phyloP scores from a whole-genome alignment of 2,329 filamentous ascomycete species.

The Ascochyta clinopodiicola region DNA sequence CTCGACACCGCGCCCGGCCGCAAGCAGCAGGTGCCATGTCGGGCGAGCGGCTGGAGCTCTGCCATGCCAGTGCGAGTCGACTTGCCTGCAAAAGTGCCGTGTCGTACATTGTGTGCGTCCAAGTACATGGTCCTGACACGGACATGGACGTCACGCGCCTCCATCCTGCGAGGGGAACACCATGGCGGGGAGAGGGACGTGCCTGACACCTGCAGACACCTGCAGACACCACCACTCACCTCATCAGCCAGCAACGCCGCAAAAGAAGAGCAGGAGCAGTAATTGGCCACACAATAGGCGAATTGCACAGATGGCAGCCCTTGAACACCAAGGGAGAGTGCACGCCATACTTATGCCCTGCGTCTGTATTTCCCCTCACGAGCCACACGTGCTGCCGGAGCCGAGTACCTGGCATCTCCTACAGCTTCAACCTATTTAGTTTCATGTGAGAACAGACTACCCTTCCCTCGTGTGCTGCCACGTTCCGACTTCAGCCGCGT shows the following conservation, averaged over 20 bases:
- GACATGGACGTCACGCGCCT: constrained; percentile 9
- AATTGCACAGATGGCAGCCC: background rate
- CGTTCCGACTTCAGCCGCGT: constrained; percentile 22
- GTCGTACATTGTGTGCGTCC: constrained; percentile 5
- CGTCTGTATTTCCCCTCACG: constrained; percentile 16
- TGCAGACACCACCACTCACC: background rate
- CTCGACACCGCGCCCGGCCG: constrained; percentile 12
- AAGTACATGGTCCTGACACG: too few species aligned
- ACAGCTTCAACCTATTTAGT: too few species aligned
- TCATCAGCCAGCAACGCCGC: constrained; percentile 1
- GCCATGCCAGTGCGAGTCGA: background rate
- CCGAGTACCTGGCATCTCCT: constrained; percentile 4
- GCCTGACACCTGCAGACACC: constrained; percentile 8
- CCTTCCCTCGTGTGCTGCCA: background rate
- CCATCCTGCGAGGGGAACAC: constrained; percentile 9
- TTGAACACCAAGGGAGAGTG: constrained; percentile 1
- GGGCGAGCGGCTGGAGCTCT: constrained; percentile 16
- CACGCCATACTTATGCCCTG: constrained; percentile 18
- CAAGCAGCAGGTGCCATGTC: constrained; percentile 22
- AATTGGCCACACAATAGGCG: background rate
- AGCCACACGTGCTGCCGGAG: constrained; percentile 15
- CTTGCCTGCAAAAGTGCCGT: constrained; percentile 12
- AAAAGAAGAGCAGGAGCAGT: background rate
- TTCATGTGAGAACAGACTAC: background rate
- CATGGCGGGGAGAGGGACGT: constrained; percentile 4